Base-by-base conservation (phyloP, 352 stramenopile genomes). In the Globisporangium rhizosaccharum region DNA sequence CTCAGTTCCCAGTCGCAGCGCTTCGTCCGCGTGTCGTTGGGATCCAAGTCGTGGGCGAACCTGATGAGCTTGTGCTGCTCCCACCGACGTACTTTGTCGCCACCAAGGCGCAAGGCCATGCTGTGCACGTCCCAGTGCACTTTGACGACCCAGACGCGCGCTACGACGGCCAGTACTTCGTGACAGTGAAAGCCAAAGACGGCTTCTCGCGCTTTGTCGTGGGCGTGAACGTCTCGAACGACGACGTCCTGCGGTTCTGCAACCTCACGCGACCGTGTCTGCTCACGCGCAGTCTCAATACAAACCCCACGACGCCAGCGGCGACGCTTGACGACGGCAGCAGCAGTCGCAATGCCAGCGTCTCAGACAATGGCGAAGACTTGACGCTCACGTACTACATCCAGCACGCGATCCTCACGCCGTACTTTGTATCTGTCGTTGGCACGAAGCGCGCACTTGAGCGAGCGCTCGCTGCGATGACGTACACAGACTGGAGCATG, bases 111-210 rank as follows among this genome's bases (percentile, higher is more conserved):
- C 60, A 53, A 33, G 61, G 51, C 12, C 62, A 72, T 11, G 20
- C 28, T 2, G 53, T 76, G 15, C 41, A 51, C 8, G 72, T 73
- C 2, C 76, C 82, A 18, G 63, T 89, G 30, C 55, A 51, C 2
- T 92, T 92, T 41, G 63, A 79, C 9, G 78, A 90, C 52, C 67
- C 78, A 0, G 79, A 92, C 52, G 61, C 57, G 37, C 59, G 60
- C 12, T 72, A 58, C 49, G 64, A 57, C 4, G 68, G 68, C n/a
- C 39, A 53, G 5, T 92, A 89, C 47, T 63, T 74, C 51, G 66
- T 82, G 7, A 70, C 60, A 20, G 58, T 92, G 11, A 63, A 83
- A 51, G 66, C 76, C 25, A 57, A 59, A 30, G 67, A 81, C 18
- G 59, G 62, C 3, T n/a, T 56, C 7, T 76, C 65, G 0, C 60